Evolutionary conservation across 208 protist species (phyloP), one percentile per base, ranked within the genome.

Genomic region (Zelonia costaricensis): DNA sequence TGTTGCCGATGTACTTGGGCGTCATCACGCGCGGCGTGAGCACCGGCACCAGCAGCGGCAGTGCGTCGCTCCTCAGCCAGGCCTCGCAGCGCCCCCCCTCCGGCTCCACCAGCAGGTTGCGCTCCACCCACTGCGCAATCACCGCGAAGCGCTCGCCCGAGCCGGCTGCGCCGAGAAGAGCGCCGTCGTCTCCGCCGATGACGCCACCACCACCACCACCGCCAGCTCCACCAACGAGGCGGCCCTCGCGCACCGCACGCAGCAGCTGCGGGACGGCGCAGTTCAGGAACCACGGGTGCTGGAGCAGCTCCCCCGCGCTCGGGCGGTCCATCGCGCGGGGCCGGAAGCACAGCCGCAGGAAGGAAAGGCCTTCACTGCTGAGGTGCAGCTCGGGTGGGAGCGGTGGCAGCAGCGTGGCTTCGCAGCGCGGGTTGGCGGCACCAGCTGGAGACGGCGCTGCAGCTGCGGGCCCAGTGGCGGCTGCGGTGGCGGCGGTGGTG

Each of bases 331-430:
- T 8, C 3, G 80, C 72, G 25, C 88, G 72, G n/a, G 59, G 64
- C 27, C 68, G 39, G 49, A 94, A 73, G 59, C 88, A 94, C n/a
- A 51, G 16, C 13, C 57, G 44, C 1, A 94, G 56, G 62, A 94
- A 91, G 18, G 53, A 60, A 6, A 53, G 7, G 56, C 82, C 84
- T 22, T 80, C 82, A 9, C 43, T 51, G 40, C 57, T 72, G 16
- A 72, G 16, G 8, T 59, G 23, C 36, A 72, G 27, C 13, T 45
- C 13, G 0, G 72, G 66, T 3, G 84, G 90, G 27, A 94, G 33
- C 27, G 78, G 67, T 10, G 72, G 57, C 45, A 63, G 39, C 25
- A 63, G 47, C 25, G 66, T n/a, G 22, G 36, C 16, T 36, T 57
- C 52, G 15, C 33, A 27, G 13, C 22, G 52, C 16, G 36, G 36